Conservation (phyloP, 129 eudicot genomes). For the Erigeron canadensis region DNA sequence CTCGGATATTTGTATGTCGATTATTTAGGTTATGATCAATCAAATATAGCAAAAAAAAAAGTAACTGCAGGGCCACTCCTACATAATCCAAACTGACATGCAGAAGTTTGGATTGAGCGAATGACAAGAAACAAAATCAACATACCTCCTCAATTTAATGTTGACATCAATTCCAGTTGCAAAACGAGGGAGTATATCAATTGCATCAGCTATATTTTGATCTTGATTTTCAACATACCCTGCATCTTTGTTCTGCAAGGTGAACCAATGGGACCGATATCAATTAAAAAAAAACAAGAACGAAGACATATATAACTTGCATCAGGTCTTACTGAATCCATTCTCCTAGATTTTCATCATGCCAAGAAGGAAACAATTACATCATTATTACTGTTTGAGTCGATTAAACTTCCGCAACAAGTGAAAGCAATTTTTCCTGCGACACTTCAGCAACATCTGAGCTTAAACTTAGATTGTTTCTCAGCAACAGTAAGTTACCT, state of each 20-base stretch:
- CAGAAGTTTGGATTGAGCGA: slow-evolving; percentile 8
- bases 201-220: slow-evolving; percentile 85
- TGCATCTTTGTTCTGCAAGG: slow-evolving; percentile 76
- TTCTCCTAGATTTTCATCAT: too few species aligned
- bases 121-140: slow-evolving; percentile 16
- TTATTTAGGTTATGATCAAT: not conserved
- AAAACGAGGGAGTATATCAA: slow-evolving; percentile 92
- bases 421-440: slow-evolving; percentile 83
- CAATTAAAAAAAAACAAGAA: slow-evolving; percentile 3
- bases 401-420: slow-evolving; percentile 86
- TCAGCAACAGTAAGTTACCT: slow-evolving; percentile 82
- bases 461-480: slow-evolving; percentile 72
- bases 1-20: slow-evolving; percentile 5
- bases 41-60: slow-evolving; percentile 8
- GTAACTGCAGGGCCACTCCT: not conserved
- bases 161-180: slow-evolving; percentile 96
- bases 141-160: slow-evolving; percentile 72
- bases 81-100: not conserved
- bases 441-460: slow-evolving; percentile 77
- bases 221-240: slow-evolving; percentile 86
- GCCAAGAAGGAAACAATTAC: slow-evolving; percentile 42
- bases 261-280: not conserved
- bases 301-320: slow-evolving; percentile 1
- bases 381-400: slow-evolving; percentile 69
- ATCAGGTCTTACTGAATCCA: too few species aligned